Percentiles rank a stretch among this genome's conserved stretches.
phyloP scores from a whole-genome alignment of 139 green algal genomes.

The Ostreobium quekettii region DNA sequence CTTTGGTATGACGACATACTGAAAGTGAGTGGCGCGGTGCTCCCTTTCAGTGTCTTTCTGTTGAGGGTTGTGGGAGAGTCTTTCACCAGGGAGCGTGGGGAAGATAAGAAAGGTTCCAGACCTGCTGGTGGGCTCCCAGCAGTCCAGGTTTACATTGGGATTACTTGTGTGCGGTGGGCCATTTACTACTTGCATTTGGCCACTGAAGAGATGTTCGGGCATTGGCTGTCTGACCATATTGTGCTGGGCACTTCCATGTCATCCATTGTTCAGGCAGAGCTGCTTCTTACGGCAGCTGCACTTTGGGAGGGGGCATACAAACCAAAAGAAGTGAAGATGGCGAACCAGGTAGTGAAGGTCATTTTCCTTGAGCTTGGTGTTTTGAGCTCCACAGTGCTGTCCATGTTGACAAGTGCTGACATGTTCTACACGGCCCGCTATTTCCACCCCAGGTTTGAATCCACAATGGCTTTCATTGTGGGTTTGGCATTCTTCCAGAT shows the following conservation, averaged over 20 bases:
- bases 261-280: not conserved
- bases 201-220: no score
- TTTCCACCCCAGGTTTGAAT: conserved; percentile 1
- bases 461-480: not conserved
- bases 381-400: not conserved
- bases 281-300: no score
- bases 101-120: no score
- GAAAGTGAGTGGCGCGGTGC: no score
- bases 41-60: no score
- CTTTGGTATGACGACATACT: no score
- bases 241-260: not conserved
- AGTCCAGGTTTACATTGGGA: no score
- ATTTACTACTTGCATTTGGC: no score
- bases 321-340: not conserved
- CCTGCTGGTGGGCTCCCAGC: no score
- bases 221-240: not conserved
- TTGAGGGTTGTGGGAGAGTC: no score
- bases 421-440: not conserved
- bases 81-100: no score
- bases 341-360: not conserved
- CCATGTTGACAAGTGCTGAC: not conserved
- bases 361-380: not conserved
- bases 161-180: no score
- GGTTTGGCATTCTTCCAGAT: not conserved
- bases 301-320: not conserved